These are phyloP conservation scores for Clavispora phyllophila DNA, from an alignment of 805 yeast genomes.

Conservation along the genomic window DNA sequence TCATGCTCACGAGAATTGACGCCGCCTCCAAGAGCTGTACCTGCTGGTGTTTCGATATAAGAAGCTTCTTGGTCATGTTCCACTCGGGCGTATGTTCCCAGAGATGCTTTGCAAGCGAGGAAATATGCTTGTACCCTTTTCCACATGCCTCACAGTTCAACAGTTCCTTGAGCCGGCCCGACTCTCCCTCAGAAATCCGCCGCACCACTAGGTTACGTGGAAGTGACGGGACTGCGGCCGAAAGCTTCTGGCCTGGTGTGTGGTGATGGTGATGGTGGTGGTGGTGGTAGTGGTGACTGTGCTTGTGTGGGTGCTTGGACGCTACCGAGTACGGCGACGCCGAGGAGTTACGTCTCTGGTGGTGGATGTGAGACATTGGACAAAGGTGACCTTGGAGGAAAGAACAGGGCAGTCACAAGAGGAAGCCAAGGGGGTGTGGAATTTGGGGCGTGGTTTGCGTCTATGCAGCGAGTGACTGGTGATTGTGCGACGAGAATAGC, in stretches of 20 bases:
- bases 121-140: slow-evolving; percentile 83
- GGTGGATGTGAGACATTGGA: slow-evolving; percentile 8
- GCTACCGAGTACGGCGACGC: slow-evolving; percentile 14
- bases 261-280: slow-evolving; percentile 3
- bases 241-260: slow-evolving; percentile 3
- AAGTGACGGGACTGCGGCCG: slow-evolving; percentile 40
- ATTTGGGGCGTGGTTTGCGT: too few relatives aligned
- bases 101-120: slow-evolving; percentile 80
- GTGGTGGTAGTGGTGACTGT: slow-evolving; percentile 5
- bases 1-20: slow-evolving; percentile 72
- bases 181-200: slow-evolving; percentile 80
- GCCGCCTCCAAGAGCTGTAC: slow-evolving; percentile 79
- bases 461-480: neutral
- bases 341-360: slow-evolving; percentile 16
- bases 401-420: neutral
- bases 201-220: slow-evolving; percentile 72
- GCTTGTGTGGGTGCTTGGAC: slow-evolving; percentile 9
- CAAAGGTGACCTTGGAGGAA: slow-evolving; percentile 1
- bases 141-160: slow-evolving; percentile 88
- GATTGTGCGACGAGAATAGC: neutral
- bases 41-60: slow-evolving; percentile 84
- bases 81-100: slow-evolving; percentile 97
- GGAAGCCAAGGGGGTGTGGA: too few relatives aligned
- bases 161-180: slow-evolving; percentile 79
- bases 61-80: slow-evolving; percentile 76